Evolutionary conservation across 106 monocot species (phyloP).

Genomic region (Dendrobium catenatum): DNA sequence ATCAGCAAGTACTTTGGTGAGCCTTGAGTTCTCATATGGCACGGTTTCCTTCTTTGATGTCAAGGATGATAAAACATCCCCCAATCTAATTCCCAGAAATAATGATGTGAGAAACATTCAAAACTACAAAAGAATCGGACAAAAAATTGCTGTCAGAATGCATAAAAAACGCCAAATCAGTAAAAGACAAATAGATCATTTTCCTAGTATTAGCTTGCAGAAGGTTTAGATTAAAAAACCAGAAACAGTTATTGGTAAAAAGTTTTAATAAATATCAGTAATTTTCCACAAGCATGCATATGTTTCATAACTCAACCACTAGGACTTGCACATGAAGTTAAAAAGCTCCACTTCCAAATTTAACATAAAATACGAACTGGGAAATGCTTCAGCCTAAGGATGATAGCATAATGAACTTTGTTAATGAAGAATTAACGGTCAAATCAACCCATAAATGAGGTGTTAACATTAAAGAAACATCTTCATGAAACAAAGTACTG

Average conservation of each 20-base stretch:
- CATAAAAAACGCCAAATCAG: not conserved
- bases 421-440: not conserved
- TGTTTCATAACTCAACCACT: not conserved
- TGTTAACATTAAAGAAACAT: too few relatives aligned
- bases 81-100: conserved; percentile 45
- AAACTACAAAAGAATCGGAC: not conserved
- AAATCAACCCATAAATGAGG: too few relatives aligned
- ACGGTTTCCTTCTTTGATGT: conserved; percentile 73
- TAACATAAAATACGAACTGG: not conserved
- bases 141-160: not conserved
- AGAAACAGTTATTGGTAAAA: not conserved
- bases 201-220: not conserved
- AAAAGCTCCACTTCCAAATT: not conserved
- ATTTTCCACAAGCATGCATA: not conserved
- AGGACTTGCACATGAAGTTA: not conserved
- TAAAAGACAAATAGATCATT: not conserved
- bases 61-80: conserved; percentile 86
- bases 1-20: conserved; percentile 78
- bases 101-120: conserved; percentile 9
- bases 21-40: conserved; percentile 79
- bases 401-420: not conserved
- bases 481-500: too few relatives aligned
- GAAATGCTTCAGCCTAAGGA: not conserved
- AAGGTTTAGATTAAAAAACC: not conserved
- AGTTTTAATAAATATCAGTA: not conserved